phyloP scores from a whole-genome alignment of 306 rosid genomes.

The Fagus crenata region DNA sequence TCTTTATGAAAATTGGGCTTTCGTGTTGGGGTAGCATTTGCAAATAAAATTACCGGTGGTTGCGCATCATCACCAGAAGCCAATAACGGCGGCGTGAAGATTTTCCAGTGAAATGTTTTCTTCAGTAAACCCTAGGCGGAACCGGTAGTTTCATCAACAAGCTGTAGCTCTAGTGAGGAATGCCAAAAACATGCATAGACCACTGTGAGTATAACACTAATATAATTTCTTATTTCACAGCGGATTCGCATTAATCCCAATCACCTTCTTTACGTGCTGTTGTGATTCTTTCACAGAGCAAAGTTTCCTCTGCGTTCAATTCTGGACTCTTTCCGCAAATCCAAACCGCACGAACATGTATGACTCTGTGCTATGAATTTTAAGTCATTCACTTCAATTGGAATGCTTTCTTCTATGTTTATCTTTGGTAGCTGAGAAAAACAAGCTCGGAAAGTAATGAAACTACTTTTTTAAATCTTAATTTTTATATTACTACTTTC shows the following conservation, averaged over 20 bases:
- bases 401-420: background rate
- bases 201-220: conserved; percentile 24
- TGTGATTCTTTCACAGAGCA: conserved; percentile 31
- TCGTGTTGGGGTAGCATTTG: too few species aligned
- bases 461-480: background rate
- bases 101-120: background rate
- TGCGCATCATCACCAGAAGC: too few species aligned
- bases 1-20: too few species aligned
- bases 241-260: background rate
- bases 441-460: background rate
- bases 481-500: background rate
- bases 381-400: background rate
- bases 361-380: conserved; percentile 9
- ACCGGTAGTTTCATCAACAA: background rate
- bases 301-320: conserved; percentile 39
- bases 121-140: background rate
- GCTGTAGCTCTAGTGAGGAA: background rate
- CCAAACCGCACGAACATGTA: conserved; percentile 40
- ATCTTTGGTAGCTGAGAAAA: background rate
- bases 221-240: background rate
- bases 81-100: background rate
- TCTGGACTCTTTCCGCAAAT: conserved; percentile 32
- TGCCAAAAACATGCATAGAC: conserved; percentile 22
- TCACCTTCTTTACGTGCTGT: background rate
- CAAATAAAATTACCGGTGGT: too few species aligned